Evolutionary conservation across 139 green algal species (phyloP).

Genomic region (Micractinium conductrix): DNA sequence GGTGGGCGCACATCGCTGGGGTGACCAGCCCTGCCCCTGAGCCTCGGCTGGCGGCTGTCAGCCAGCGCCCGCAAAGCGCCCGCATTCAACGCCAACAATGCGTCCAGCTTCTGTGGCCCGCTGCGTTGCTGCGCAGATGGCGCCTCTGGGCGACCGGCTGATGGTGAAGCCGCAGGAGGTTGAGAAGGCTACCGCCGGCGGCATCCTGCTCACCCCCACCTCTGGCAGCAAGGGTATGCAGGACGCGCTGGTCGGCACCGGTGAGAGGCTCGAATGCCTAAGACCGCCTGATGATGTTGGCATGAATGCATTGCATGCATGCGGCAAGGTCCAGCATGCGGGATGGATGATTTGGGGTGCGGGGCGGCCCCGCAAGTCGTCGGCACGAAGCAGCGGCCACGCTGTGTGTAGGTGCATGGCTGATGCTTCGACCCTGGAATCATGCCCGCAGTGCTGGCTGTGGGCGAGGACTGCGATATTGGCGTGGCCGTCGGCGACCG

Average conservation of each 20-base stretch:
- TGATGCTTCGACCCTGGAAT: too few species aligned
- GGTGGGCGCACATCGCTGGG: background rate
- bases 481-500: conserved; percentile 51
- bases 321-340: background rate
- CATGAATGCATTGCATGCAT: too few species aligned
- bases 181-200: conserved; percentile 52
- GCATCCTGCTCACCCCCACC: conserved; percentile 47
- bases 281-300: too few species aligned
- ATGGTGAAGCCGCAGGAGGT: conserved; percentile 60
- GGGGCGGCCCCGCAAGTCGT: too few species aligned
- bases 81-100: background rate
- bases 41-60: background rate
- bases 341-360: background rate
- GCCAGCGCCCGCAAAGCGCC: too few species aligned
- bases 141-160: conserved; percentile 58
- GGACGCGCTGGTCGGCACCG: conserved; percentile 40
- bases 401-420: too few species aligned
- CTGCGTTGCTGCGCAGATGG: conserved; percentile 50
- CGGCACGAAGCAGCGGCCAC: too few species aligned
- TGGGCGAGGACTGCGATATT: conserved; percentile 49
- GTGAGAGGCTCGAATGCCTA: too few species aligned
- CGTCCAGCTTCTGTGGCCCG: background rate
- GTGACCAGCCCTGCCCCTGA: background rate
- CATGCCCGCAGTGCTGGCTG: conserved; percentile 45
- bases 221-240: conserved; percentile 41